Base-by-base conservation (phyloP, 331 rosid genomes). In the Phaseolus coccineus region DNA sequence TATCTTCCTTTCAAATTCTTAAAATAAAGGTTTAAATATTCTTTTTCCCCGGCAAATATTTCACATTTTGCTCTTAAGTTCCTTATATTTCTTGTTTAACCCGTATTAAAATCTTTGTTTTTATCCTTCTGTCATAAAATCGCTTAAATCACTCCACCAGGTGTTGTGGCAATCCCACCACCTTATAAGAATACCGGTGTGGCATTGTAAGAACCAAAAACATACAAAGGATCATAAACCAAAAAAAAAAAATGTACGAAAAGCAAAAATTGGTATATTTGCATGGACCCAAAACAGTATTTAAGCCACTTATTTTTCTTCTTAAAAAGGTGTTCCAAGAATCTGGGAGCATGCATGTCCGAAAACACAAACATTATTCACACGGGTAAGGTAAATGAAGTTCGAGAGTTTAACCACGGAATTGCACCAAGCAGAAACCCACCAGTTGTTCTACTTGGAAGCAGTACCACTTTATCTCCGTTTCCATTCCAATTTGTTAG, bases 1-100 rank as follows among this genome's bases (percentile, higher is more conserved):
- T 71, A 74, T 62, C 47, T 51, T 52, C 73, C 46, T 79, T 44
- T 74, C n/a, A 44, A 67, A 66, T 47, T 55, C 73, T 46, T 8
- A 31, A 52, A n/a, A 51, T 4, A 42, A 79, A 25, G n/a, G n/a
- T 46, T 74, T 44, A 24, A 24, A 57, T 12, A 58, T 33, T 2
- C 13, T 12, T 57, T 11, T 58, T 1, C 22, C 3, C 61, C 30
- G 3, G 9, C 52, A 50, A 27, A 72, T 48, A 56, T 74, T 25
- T 16, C 39, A 64, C 25, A 62, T 24, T 30, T 28, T 24, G 59
- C 24, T 55, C 22, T 55, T 55, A 3, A 16, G 14, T 53, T 24
- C 28, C 12, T 10, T n/a, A 7, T n/a, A 22, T 19, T 8, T 52
- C 2, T 53, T 8, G 9, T 8, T 19, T 7, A 53, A 53, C 19